Percentiles rank a stretch among this genome's conserved stretches.
These are phyloP conservation scores for Acarospora socialis DNA, from an alignment of 2,329 filamentous ascomycete species.

Conservation along the genomic window DNA sequence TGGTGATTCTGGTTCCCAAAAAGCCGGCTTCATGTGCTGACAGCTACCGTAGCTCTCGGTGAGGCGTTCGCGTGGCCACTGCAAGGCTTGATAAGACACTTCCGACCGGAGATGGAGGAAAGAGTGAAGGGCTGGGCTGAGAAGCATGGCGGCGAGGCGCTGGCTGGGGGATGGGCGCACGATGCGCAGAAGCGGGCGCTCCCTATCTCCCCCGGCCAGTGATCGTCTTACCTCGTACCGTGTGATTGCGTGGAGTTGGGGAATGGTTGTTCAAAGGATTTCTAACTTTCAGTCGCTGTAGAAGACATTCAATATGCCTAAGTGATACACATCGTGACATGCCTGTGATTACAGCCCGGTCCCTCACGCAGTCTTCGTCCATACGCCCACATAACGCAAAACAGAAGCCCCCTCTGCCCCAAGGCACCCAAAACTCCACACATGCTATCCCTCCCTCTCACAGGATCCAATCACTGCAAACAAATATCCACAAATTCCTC, in stretches of 20 bases:
- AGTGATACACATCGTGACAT: too few relatives aligned
- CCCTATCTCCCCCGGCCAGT: conserved; percentile 81
- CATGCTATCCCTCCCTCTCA: conserved; percentile 1
- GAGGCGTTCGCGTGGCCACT: conserved; percentile 98
- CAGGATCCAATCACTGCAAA: conserved; percentile 31
- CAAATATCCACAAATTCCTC: conserved; percentile 56
- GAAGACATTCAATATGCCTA: too few relatives aligned
- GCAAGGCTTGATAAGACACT: conserved; percentile 95
- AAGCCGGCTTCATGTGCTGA: conserved; percentile 18
- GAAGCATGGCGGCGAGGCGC: conserved; percentile 55
- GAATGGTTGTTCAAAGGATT: too few relatives aligned
- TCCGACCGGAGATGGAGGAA: conserved; percentile 87
- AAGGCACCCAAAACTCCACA: too few relatives aligned
- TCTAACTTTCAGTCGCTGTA: too few relatives aligned
- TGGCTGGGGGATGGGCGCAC: conserved; percentile 80
- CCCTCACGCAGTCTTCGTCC: too few relatives aligned
- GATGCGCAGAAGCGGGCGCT: conserved; percentile 63
- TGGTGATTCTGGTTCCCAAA: background rate
- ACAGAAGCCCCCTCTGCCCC: too few relatives aligned
- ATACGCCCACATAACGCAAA: too few relatives aligned
- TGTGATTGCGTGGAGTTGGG: too few relatives aligned
- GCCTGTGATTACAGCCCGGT: too few relatives aligned
- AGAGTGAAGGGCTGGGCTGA: conserved; percentile 70
- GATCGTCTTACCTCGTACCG: too few relatives aligned
- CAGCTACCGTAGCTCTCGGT: conserved; percentile 51